Evolutionary conservation across 2,329 filamentous ascomycete species (phyloP).

Genomic region (Aspergillus eucalypticola): DNA sequence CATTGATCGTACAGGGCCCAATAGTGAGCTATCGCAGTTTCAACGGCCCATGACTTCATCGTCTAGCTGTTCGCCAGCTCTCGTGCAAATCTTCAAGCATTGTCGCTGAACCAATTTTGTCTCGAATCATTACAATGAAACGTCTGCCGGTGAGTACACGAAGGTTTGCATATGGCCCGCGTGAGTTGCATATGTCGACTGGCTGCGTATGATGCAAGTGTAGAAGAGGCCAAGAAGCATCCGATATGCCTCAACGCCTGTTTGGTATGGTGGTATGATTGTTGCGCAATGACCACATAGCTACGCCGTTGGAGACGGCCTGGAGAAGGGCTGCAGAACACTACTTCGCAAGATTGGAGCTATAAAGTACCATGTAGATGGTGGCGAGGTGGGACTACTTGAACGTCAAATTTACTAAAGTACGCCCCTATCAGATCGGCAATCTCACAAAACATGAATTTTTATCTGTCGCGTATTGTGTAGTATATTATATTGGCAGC

Average conservation of each 20-base stretch:
- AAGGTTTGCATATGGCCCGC: not conserved
- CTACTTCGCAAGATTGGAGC: not conserved
- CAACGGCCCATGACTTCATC: slow-evolving; percentile 6
- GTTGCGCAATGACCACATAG: not conserved
- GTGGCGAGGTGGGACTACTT: not conserved
- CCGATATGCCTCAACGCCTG: not conserved
- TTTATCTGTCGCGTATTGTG: no score
- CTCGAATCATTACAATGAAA: no score
- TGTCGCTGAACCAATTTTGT: not conserved
- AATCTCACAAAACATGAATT: no score
- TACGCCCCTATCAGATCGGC: not conserved
- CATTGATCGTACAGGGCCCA: not conserved
- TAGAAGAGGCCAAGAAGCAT: not conserved
- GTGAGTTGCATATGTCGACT: not conserved
- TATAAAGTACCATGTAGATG: not conserved
- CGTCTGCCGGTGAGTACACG: not conserved
- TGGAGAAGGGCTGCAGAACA: not conserved
- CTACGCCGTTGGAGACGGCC: not conserved
- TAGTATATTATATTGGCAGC: not conserved
- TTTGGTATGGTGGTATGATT: not conserved
- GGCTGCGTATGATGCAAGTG: not conserved
- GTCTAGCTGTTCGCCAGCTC: not conserved
- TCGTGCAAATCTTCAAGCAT: not conserved
- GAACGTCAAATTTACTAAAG: not conserved
- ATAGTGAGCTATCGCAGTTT: not conserved